Evolutionary conservation across 192 early-diverging fungal genomes (phyloP), one percentile per base, ranked within the genome.

Genomic region (Coemansia pectinata): DNA sequence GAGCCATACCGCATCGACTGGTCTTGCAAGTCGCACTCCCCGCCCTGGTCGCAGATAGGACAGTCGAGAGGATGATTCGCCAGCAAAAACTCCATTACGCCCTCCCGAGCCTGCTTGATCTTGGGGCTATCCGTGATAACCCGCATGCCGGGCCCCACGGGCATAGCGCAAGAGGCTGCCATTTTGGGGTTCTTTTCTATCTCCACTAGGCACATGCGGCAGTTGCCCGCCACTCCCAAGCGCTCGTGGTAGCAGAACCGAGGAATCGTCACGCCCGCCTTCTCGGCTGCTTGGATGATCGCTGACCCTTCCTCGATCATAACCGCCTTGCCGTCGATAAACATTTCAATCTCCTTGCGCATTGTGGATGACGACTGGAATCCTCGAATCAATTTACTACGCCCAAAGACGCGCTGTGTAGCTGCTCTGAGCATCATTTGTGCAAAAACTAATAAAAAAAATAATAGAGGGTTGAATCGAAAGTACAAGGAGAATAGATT

Each of bases 201-300:
- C 86, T 99, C 98, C 34, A 99, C 96, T 65, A 99, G 88, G 77
- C 98, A 99, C 96, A 99, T 98, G 77, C 98, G 93, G 78, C 98
- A 99, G 89, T 99, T 99, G 76, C 98, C 98, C 11, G 98, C 98
- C 60, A 99, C 87, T 12, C 93, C 91, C 42, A 99, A 87, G 44
- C 98, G 93, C 77, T 96, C 94, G 86, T 93, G 90, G 86, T 92
- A 91, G 81, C 89, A 88, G 74, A 92, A 91, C 15, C 89, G 81
- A 10, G 85, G 86, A 55, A 86, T 85, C 59, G 80, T 92, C 66
- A 93, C 94, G 27, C 96, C 96, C 42, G 93, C 95, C 81, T 94
- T 90, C 66, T 99, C 97, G 70, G 95, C 96, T 23, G 97, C 97
- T 86, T 99, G 97, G 85, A 99, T 99, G 44, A 97, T 85, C 31